Evolutionary conservation across 306 rosid genomes (phyloP), one percentile per base, ranked within the genome.

Genomic region (Cucumis hystrix): DNA sequence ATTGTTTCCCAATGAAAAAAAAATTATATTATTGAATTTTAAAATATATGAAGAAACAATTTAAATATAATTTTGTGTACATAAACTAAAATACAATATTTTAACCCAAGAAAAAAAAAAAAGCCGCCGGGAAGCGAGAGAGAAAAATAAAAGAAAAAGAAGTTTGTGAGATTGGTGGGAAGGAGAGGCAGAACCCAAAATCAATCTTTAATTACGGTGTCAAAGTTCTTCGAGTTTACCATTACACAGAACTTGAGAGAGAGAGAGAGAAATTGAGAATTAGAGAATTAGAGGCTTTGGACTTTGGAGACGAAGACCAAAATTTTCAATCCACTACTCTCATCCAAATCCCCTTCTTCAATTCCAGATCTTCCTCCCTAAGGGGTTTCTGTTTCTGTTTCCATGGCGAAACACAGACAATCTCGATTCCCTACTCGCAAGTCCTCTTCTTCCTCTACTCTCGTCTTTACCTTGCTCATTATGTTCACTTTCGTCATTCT

Each of bases 401-500:
- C 71, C 77, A 96, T 96, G 99, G 97, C 84, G 56, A 96, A 87
- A 84, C 83, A 87, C 0, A 76, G 87, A 69, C 80, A 96, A 79
- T 75, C 89, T 74, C 96, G 98, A 17, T 41, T 90, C 18, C 90
- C 87, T 17, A 6, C 78, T 17, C 92, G 98, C 51, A 96, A 89
- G 72, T 77, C 97, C 0, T 81, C 87, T 10, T 83, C 85, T 0
- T 68, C 88, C 0, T 76, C 87, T 8, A 88, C 97, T 16, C 79
- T 96, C 57, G 76, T 92, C 35, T 85, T 91, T 59, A 79, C 92
- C 35, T 39, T 88, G 82, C 91, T 96, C 54, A 77, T 92, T 55
- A 81, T 84, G 80, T 89, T 89, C 91, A 89, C 92, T 79, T 88
- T 92, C 86, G 92, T 87, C 80, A 79, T 91, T 23, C 89, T 96